phyloP scores from a whole-genome alignment of 1,139 yeast genomes.

The Suhomyces atakaporum region DNA sequence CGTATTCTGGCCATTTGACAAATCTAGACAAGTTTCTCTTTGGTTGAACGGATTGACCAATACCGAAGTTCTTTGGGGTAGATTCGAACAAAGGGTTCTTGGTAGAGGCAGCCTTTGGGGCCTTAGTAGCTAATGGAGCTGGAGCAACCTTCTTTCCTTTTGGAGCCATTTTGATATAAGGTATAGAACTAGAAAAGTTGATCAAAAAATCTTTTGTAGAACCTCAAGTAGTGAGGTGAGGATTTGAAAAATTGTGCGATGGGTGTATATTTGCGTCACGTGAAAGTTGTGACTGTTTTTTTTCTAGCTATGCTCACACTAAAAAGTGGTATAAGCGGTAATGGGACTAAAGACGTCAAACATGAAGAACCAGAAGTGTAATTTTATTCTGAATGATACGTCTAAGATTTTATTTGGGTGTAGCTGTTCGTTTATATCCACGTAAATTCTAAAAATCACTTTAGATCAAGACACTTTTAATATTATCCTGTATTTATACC shows the following conservation, averaged over 20 bases:
- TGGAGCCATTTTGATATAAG: constrained; percentile 43
- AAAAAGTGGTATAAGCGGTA: neutral
- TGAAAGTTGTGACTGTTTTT: constrained; percentile 12
- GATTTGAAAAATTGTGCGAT: constrained; percentile 6
- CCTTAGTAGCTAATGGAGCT: constrained; percentile 51
- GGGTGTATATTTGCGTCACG: constrained; percentile 4
- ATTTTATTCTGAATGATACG: too few relatives aligned
- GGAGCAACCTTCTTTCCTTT: constrained; percentile 56
- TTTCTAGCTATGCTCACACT: too few relatives aligned
- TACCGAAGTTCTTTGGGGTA: constrained; percentile 92
- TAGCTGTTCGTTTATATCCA: too few relatives aligned
- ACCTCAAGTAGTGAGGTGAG: constrained; percentile 2
- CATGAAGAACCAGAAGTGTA: too few relatives aligned
- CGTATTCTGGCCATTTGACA: constrained; percentile 98
- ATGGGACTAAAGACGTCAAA: neutral
- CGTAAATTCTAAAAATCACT: too few relatives aligned
- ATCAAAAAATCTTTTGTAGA: constrained; percentile 9
- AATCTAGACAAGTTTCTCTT: constrained; percentile 93
- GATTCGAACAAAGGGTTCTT: constrained; percentile 73
- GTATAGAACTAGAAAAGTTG: constrained; percentile 10
- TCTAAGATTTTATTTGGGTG: too few relatives aligned
- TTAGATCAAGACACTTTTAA: too few relatives aligned
- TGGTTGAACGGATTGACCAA: constrained; percentile 94
- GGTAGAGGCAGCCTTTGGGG: constrained; percentile 23
- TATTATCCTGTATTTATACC: too few relatives aligned